A percentile compares a stretch with the other conserved stretches of the same genome.
phyloP scores from a whole-genome alignment of 140 eudicot genomes.

The Stevia rebaudiana region DNA sequence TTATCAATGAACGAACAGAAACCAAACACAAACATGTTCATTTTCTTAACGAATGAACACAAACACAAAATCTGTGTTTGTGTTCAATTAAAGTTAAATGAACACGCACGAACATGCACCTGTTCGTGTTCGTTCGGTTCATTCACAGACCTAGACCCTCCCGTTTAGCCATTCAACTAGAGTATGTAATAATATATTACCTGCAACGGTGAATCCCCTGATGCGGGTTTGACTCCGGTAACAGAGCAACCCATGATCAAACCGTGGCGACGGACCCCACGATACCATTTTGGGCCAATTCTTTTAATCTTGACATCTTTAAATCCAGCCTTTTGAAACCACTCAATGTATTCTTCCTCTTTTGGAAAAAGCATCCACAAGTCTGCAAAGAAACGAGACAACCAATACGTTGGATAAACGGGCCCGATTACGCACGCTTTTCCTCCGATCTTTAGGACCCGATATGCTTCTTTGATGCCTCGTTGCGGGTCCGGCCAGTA shows the following conservation, averaged over 20 bases:
- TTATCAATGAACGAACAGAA: too few species aligned
- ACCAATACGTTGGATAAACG: slow-evolving; percentile 76
- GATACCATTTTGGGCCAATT: slow-evolving; percentile 97
- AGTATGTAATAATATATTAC: slow-evolving; percentile 26
- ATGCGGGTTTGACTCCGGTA: slow-evolving; percentile 74
- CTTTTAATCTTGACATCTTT: slow-evolving; percentile 75
- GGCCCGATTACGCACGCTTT: slow-evolving; percentile 90
- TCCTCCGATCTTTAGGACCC: slow-evolving; percentile 79
- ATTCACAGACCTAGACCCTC: too few species aligned
- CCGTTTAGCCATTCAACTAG: too few species aligned
- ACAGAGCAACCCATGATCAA: slow-evolving; percentile 97
- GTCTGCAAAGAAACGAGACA: slow-evolving; percentile 93
- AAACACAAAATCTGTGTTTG: too few species aligned
- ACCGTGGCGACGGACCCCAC: slow-evolving; percentile 96
- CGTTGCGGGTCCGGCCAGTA: slow-evolving; percentile 99
- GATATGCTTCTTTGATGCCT: slow-evolving; percentile 91
- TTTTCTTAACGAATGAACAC: too few species aligned
- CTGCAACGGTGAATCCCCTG: slow-evolving; percentile 96
- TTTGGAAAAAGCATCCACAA: slow-evolving; percentile 94
- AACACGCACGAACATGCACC: too few species aligned
- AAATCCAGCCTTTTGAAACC: slow-evolving; percentile 91
- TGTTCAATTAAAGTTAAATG: too few species aligned
- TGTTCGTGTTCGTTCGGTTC: too few species aligned
- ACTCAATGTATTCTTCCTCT: slow-evolving; percentile 94
- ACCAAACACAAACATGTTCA: too few species aligned